phyloP scores from a whole-genome alignment of 805 yeast species.

The Myxozyma monticola region DNA sequence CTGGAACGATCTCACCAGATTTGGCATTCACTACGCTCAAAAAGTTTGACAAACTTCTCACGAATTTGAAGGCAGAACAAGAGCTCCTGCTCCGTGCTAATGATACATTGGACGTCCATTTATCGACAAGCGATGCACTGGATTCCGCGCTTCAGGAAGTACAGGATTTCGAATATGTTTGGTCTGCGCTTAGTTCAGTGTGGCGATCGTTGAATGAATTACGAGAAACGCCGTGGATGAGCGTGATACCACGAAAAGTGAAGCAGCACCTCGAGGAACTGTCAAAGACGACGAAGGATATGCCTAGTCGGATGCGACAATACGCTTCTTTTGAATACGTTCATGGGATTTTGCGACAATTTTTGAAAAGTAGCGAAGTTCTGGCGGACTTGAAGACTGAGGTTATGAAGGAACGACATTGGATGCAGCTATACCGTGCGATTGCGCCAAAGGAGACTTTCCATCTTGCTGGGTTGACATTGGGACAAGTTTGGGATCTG shows the following conservation, averaged over 20 bases:
- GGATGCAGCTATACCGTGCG: conserved; percentile 44
- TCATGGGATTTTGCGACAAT: conserved; percentile 47
- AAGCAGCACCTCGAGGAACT: conserved; percentile 54
- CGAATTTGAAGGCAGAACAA: conserved; percentile 20
- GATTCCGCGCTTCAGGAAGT: conserved; percentile 49
- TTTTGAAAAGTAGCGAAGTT: conserved; percentile 43
- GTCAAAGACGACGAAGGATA: conserved; percentile 46
- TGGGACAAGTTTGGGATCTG: conserved; percentile 65
- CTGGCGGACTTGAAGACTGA: conserved; percentile 54
- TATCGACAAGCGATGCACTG: conserved; percentile 38
- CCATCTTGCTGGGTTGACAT: conserved; percentile 38
- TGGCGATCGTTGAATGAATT: conserved; percentile 50
- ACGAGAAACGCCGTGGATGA: conserved; percentile 50
- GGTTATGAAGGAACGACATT: conserved; percentile 63
- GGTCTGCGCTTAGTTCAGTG: conserved; percentile 59
- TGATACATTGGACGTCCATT: conserved; percentile 39
- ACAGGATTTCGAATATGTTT: conserved; percentile 56
- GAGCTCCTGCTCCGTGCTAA: conserved; percentile 40
- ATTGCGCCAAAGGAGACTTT: conserved; percentile 35
- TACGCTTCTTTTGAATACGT: conserved; percentile 67
- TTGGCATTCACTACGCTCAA: conserved; percentile 34
- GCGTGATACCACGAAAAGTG: conserved; percentile 47
- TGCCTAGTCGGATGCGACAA: conserved; percentile 62
- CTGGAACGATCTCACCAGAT: conserved; percentile 35
- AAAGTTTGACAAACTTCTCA: conserved; percentile 34